Base-by-base conservation (phyloP, 805 yeast species). In the Saturnispora bothae region DNA sequence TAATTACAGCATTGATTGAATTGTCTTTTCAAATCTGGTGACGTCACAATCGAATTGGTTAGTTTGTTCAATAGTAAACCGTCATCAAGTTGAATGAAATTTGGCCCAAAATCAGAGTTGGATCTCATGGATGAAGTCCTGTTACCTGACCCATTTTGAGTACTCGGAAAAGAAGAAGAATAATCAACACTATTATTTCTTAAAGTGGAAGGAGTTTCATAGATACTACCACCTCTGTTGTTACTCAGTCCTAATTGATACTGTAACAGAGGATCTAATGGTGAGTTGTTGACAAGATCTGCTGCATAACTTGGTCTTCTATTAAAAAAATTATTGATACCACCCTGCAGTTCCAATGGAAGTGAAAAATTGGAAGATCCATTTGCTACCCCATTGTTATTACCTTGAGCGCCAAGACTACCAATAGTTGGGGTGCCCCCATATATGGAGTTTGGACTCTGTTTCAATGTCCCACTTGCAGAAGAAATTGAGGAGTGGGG, bases 291-390 rank as follows among this genome's bases (percentile, higher is more conserved):
- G 4, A 36, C 33, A 5, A 38, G 20, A 50, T 78, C 89, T 2
- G 86, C 83, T 10, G 84, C 76, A 52, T 76, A 80, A 38, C 80
- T 71, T 12, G 88, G 85, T 57, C 92, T 69, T 57, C 92, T 67
- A 9, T 81, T 72, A 18, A 72, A 68, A 31, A 77, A 74, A 40
- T 64, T 73, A 21, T 73, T 73, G 3, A 76, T 60, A 0, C 83
- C 83, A 31, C 83, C 82, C 53, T 76, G 81, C 28, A 76, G 61
- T 47, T 76, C 82, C 5, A 61, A 40, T 0, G 83, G 83, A 36
- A 76, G 57, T 43, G 56, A 60, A 52, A 71, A 71, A 30, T 64
- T 43, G 27, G 45, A 46, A 5, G 34, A 16, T 22, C 32, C 27
- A 38, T n/a, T 23, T n/a, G n/a, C n/a, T n/a, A n/a, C n/a, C n/a